These are phyloP conservation scores for Luffa acutangula DNA, from an alignment of 306 rosid genomes.

Conservation along the genomic window DNA sequence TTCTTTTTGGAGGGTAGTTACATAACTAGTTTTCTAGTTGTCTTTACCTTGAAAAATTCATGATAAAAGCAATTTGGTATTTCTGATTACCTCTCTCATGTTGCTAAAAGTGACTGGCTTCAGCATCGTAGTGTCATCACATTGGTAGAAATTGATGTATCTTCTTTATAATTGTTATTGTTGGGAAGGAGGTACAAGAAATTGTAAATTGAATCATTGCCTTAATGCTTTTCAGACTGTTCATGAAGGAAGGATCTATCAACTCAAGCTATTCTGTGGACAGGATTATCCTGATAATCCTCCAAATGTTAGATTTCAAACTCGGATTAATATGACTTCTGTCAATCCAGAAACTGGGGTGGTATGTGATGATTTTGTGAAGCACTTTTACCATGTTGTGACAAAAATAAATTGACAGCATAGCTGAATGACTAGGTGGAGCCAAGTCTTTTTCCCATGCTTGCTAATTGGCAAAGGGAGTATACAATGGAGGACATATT, in stretches of 20 bases:
- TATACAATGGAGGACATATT: conserved; percentile 81
- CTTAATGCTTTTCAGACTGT: conserved; percentile 50
- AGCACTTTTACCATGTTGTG: conserved; percentile 7
- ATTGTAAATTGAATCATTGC: neutral
- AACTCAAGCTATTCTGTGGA: conserved; percentile 84
- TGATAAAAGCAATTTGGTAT: neutral
- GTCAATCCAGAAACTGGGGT: conserved; percentile 78
- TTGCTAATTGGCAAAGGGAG: conserved; percentile 89
- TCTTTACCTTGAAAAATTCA: neutral
- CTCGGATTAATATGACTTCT: conserved; percentile 88
- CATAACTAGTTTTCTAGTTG: neutral
- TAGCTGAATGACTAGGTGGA: conserved; percentile 57
- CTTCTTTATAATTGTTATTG: neutral
- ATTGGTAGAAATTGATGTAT: neutral
- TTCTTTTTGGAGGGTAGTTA: neutral
- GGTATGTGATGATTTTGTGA: conserved; percentile 38
- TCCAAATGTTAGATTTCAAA: conserved; percentile 89
- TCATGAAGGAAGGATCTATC: conserved; percentile 92
- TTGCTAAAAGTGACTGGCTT: neutral
- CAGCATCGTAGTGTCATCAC: neutral
- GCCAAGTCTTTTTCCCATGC: conserved; percentile 84
- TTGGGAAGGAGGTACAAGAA: neutral
- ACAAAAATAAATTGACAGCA: conserved; percentile 23
- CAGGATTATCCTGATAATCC: conserved; percentile 88
- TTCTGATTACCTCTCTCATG: neutral